These are phyloP conservation scores for Mycena maculata DNA, from an alignment of 768 basidiomycete genomes.

Conservation along the genomic window DNA sequence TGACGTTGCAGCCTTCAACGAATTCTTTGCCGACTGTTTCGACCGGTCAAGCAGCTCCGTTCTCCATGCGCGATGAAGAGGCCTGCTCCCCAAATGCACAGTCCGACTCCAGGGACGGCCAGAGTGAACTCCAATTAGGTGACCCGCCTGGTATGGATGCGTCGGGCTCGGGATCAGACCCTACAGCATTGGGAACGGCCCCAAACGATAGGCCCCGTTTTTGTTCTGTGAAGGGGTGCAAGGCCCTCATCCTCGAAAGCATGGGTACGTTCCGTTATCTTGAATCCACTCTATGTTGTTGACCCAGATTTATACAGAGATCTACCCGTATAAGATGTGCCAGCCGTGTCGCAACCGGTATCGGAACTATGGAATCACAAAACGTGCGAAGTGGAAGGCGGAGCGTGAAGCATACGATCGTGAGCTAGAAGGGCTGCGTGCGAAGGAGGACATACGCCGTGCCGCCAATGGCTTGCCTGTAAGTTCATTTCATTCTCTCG, in stretches of 20 bases:
- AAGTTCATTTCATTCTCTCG: slow-evolving; percentile 29
- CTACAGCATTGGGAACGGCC: background rate
- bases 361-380: slow-evolving; percentile 64
- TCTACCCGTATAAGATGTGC: slow-evolving; percentile 58
- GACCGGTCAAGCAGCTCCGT: background rate
- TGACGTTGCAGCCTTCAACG: slow-evolving; percentile 46
- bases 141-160: background rate
- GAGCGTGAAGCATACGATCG: slow-evolving; percentile 56
- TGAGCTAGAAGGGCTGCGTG: slow-evolving; percentile 51
- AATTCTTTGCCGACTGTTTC: background rate
- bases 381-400: slow-evolving; percentile 64
- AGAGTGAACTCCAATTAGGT: background rate
- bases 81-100: background rate
- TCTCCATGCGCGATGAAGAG: background rate
- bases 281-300: slow-evolving; percentile 12
- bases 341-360: slow-evolving; percentile 60
- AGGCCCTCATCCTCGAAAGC: slow-evolving; percentile 50
- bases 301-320: slow-evolving; percentile 31
- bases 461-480: slow-evolving; percentile 51
- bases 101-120: background rate
- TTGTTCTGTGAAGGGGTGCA: slow-evolving; percentile 70
- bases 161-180: background rate
- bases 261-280: slow-evolving; percentile 46
- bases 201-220: slow-evolving; percentile 42
- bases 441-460: slow-evolving; percentile 53